phyloP scores from a whole-genome alignment of 2,329 filamentous ascomycete genomes.

The Verticillium isaacii region DNA sequence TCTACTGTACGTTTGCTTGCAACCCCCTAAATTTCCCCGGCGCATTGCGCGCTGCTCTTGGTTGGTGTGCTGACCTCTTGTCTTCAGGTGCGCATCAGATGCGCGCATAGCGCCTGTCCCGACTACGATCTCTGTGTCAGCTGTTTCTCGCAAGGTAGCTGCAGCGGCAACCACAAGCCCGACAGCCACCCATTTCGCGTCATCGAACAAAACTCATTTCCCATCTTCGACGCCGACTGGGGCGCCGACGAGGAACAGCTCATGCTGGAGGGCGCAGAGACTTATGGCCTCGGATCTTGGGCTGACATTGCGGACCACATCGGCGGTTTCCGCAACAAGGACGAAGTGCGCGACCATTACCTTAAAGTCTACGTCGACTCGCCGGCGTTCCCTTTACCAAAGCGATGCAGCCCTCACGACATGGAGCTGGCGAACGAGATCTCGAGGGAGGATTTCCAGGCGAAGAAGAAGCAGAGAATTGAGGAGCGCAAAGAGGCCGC shows the following conservation, averaged over 20 bases:
- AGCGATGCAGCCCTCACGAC: constrained; percentile 78
- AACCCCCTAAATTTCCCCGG: not conserved
- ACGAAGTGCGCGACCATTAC: constrained; percentile 95
- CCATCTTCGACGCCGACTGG: constrained; percentile 93
- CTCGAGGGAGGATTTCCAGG: constrained; percentile 87
- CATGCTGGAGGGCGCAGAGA: constrained; percentile 88
- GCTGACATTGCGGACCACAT: constrained; percentile 98
- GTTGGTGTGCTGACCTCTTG: constrained; percentile 9
- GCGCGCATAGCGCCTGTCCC: constrained; percentile 74
- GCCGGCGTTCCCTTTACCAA: constrained; percentile 77
- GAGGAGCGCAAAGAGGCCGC: constrained; percentile 85
- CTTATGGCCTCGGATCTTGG: constrained; percentile 95
- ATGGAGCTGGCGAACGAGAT: constrained; percentile 73
- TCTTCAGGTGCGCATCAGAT: constrained; percentile 85
- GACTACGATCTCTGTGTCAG: constrained; percentile 97
- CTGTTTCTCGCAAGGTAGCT: constrained; percentile 81
- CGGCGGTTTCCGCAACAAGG: constrained; percentile 87
- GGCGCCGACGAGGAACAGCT: constrained; percentile 96
- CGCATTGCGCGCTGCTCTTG: not conserved
- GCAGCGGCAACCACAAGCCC: constrained; percentile 80
- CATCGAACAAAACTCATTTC: constrained; percentile 97
- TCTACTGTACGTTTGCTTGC: constrained; percentile 68
- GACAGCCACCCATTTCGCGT: constrained; percentile 84
- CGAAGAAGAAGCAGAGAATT: constrained; percentile 87
- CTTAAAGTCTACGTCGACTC: constrained; percentile 83